These are phyloP conservation scores for Galium porrigens DNA, from an alignment of 305 asterid genomes.

Conservation along the genomic window DNA sequence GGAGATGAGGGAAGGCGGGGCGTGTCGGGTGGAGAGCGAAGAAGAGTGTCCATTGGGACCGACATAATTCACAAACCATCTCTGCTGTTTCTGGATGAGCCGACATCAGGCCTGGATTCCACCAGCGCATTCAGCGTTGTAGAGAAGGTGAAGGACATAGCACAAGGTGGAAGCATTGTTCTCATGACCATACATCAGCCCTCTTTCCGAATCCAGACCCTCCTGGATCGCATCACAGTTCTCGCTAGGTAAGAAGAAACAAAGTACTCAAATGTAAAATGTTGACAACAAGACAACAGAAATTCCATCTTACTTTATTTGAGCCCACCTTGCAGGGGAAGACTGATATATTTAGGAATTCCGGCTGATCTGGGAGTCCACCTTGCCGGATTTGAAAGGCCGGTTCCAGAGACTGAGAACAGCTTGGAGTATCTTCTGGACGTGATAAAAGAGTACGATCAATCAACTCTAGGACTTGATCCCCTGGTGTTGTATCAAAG, in stretches of 20 bases:
- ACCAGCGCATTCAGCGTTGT: slow-evolving; percentile 74
- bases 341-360: slow-evolving; percentile 55
- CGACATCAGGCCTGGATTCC: slow-evolving; percentile 83
- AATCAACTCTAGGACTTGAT: slow-evolving; percentile 59
- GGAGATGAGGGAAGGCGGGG: slow-evolving; percentile 79
- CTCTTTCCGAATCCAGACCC: slow-evolving; percentile 66
- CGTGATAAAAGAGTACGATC: slow-evolving; percentile 78
- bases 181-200: slow-evolving; percentile 89
- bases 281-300: neutral
- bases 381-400: slow-evolving; percentile 57
- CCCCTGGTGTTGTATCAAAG: slow-evolving; percentile 58
- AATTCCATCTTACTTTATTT: neutral
- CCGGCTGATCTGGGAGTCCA: slow-evolving; percentile 37
- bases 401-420: slow-evolving; percentile 79
- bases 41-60: slow-evolving; percentile 74
- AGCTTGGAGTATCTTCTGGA: slow-evolving; percentile 62
- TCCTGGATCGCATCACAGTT: slow-evolving; percentile 56
- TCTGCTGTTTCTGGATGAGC: slow-evolving; percentile 70
- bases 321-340: slow-evolving; percentile 38
- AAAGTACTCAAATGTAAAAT: neutral
- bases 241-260: slow-evolving; percentile 46
- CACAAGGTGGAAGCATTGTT: slow-evolving; percentile 62
- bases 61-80: slow-evolving; percentile 89
- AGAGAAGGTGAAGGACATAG: slow-evolving; percentile 77
- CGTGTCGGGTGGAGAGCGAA: slow-evolving; percentile 69